Conservation (phyloP, 768 basidiomycete genomes). For the Kwoniella bestiolae region DNA sequence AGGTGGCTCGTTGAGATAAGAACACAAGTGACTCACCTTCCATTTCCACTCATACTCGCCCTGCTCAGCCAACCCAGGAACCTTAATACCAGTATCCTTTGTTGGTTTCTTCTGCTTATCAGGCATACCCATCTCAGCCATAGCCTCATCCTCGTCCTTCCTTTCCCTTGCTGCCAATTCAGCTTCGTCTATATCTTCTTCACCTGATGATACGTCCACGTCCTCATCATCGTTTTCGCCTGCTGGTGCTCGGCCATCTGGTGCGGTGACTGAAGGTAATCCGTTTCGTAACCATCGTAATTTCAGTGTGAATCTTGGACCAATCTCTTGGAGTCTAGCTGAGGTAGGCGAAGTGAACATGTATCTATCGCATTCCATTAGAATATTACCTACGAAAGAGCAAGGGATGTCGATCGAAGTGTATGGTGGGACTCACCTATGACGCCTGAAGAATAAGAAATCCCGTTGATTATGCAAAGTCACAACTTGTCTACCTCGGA, state of each 20-base stretch:
- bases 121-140: conserved; percentile 51
- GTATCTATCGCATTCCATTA: conserved; percentile 64
- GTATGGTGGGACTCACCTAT: conserved; percentile 67
- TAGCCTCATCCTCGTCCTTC: conserved; percentile 47
- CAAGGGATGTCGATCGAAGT: background rate
- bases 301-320: conserved; percentile 95
- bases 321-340: conserved; percentile 94
- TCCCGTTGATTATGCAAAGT: conserved; percentile 97
- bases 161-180: conserved; percentile 36
- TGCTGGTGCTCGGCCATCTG: conserved; percentile 53
- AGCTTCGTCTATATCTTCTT: conserved; percentile 21
- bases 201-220: conserved; percentile 38
- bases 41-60: conserved; percentile 58
- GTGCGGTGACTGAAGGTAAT: conserved; percentile 71
- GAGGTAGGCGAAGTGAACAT: conserved; percentile 90
- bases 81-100: conserved; percentile 32
- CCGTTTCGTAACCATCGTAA: conserved; percentile 86
- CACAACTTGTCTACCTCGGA: conserved; percentile 93
- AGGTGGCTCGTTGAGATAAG: no score
- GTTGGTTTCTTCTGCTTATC: conserved; percentile 31
- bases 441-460: conserved; percentile 94
- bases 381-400: background rate
- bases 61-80: conserved; percentile 54
- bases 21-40: conserved; percentile 43
- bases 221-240: conserved; percentile 51